Conservation (phyloP, 73 alveolate genomes). For the Tetrahymena elliotti region DNA sequence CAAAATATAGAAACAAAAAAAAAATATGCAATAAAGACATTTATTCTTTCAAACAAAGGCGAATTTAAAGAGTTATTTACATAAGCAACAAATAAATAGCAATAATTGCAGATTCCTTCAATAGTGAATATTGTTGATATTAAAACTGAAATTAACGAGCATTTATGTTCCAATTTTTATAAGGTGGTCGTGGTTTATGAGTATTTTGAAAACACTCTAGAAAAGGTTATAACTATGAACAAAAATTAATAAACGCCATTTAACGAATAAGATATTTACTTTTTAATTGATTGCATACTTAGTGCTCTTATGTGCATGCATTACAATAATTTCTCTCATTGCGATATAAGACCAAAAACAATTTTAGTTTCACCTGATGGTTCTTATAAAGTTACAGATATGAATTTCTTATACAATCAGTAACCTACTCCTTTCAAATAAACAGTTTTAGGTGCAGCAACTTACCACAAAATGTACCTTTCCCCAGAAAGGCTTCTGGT, state of each 20-base stretch:
- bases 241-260: background rate
- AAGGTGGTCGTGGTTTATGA: background rate
- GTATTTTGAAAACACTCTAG: background rate
- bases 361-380: background rate
- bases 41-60: background rate
- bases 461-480: background rate
- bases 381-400: background rate
- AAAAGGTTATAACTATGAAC: background rate
- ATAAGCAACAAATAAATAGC: background rate
- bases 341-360: background rate
- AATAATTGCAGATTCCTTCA: background rate
- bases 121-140: background rate
- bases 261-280: background rate
- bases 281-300: background rate
- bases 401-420: background rate
- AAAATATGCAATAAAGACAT: background rate
- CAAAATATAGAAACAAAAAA: background rate
- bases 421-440: background rate
- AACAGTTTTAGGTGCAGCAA: background rate
- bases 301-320: background rate
- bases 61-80: background rate
- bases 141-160: background rate
- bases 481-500: background rate
- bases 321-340: background rate
- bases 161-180: background rate